Percentiles rank a stretch among this genome's conserved stretches.
Evolutionary conservation across 164 flowering plant species (phyloP).

Genomic region (Sextonia rubra): DNA sequence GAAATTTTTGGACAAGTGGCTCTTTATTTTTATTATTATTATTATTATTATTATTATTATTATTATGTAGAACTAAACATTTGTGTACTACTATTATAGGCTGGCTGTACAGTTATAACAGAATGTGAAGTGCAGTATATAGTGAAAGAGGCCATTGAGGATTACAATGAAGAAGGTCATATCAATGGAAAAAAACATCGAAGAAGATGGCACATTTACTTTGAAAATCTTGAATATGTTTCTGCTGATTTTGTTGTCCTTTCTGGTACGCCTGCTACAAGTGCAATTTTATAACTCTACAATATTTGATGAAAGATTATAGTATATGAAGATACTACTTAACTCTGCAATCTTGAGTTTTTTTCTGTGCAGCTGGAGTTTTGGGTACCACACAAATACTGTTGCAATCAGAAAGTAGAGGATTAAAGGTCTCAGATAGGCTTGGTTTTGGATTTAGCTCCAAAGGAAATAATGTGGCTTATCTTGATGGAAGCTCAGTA

Average conservation of each 20-base stretch:
- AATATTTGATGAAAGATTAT: too few relatives aligned
- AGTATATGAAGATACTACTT: too few relatives aligned
- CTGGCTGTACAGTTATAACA: constrained; percentile 53
- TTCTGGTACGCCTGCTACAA: constrained; percentile 32
- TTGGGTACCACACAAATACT: constrained; percentile 50
- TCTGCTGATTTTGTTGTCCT: constrained; percentile 46
- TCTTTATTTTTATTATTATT: too few relatives aligned
- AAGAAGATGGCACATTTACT: constrained; percentile 52
- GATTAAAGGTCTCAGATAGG: constrained; percentile 39
- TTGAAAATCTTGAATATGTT: constrained; percentile 40
- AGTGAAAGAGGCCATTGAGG: constrained; percentile 21
- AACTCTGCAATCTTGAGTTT: neutral
- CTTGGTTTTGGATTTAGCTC: constrained; percentile 54
- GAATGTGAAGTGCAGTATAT: constrained; percentile 42
- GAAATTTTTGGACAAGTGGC: too few relatives aligned
- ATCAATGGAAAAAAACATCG: constrained; percentile 9
- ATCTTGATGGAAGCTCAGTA: constrained; percentile 42
- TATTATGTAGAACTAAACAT: too few relatives aligned
- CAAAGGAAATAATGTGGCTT: constrained; percentile 53
- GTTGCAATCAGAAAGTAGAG: constrained; percentile 47
- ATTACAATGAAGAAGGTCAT: constrained; percentile 6
- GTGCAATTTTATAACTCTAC: too few relatives aligned
- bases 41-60: too few relatives aligned
- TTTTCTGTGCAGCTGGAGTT: constrained; percentile 41
- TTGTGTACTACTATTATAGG: constrained; percentile 20